Conservation (phyloP, 1,284 basidiomycete genomes). For the Leccinum brunneo-olivaceum region DNA sequence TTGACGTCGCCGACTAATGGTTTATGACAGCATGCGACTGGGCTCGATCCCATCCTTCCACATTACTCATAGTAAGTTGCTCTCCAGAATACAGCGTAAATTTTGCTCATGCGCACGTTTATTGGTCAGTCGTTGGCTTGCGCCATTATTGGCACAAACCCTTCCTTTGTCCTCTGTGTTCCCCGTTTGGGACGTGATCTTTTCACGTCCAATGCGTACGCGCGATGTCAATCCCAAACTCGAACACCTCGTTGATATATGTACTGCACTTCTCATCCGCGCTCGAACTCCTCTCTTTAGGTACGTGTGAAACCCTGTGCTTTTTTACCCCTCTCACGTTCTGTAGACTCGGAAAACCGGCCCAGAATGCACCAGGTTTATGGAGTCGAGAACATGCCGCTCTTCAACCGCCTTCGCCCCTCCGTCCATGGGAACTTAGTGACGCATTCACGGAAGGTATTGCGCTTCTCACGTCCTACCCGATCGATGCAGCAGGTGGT, state of each 20-base stretch:
- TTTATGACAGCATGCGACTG: slow-evolving; percentile 43
- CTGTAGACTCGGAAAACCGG: slow-evolving; percentile 48
- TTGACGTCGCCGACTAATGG: background rate
- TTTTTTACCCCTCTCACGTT: background rate
- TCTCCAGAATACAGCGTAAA: background rate
- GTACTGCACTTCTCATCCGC: slow-evolving; percentile 59
- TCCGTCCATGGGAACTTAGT: slow-evolving; percentile 48
- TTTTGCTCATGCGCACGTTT: background rate
- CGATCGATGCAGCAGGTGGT: slow-evolving; percentile 57
- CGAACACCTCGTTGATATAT: slow-evolving; percentile 61
- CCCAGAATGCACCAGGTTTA: slow-evolving; percentile 39
- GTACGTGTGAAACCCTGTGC: slow-evolving; percentile 32
- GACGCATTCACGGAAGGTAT: slow-evolving; percentile 65
- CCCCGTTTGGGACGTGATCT: slow-evolving; percentile 64
- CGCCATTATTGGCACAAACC: slow-evolving; percentile 67
- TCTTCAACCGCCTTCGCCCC: slow-evolving; percentile 38
- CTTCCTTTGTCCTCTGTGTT: slow-evolving; percentile 56
- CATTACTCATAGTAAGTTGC: slow-evolving; percentile 72
- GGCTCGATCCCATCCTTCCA: slow-evolving; percentile 64
- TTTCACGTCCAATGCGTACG: slow-evolving; percentile 51
- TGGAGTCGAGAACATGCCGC: slow-evolving; percentile 46
- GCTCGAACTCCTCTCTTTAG: slow-evolving; percentile 47
- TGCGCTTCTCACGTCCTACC: slow-evolving; percentile 56
- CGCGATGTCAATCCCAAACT: slow-evolving; percentile 55
- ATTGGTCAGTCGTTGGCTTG: slow-evolving; percentile 60